Conservation (phyloP, 768 basidiomycete species). For the Hortiboletus flavorubellus region DNA sequence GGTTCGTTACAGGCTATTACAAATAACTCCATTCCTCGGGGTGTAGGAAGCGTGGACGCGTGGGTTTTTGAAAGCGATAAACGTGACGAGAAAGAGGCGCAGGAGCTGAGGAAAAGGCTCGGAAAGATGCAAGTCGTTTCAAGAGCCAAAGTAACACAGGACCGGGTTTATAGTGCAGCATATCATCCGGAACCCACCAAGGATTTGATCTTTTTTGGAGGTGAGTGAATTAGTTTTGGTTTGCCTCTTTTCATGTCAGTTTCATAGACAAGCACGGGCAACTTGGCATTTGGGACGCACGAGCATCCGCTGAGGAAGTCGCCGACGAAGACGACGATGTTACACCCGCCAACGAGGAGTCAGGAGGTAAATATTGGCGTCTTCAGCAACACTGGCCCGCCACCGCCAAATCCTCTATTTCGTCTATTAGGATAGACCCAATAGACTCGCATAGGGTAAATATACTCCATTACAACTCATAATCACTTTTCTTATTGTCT, state of each 20-base stretch:
- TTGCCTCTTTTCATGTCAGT: not conserved
- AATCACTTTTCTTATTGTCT: not conserved
- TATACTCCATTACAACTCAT: not conserved
- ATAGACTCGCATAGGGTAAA: constrained; percentile 68
- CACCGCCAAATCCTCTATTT: constrained; percentile 75
- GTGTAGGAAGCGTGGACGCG: constrained; percentile 44
- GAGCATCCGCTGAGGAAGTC: constrained; percentile 61
- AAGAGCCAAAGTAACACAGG: constrained; percentile 75
- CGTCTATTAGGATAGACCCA: constrained; percentile 74
- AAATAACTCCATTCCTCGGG: constrained; percentile 36
- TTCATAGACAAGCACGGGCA: constrained; percentile 76
- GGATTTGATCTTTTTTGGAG: constrained; percentile 86
- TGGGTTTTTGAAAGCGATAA: constrained; percentile 49
- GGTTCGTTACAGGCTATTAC: constrained; percentile 41
- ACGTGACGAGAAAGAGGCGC: constrained; percentile 46
- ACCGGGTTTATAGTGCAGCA: constrained; percentile 71
- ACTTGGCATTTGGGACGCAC: constrained; percentile 85
- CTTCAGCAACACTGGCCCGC: constrained; percentile 85
- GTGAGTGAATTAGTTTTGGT: constrained; percentile 31
- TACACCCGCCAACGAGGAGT: constrained; percentile 36
- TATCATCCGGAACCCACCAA: constrained; percentile 80
- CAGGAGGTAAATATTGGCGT: constrained; percentile 77
- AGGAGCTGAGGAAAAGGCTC: constrained; percentile 53
- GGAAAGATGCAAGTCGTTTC: constrained; percentile 60
- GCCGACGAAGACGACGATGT: constrained; percentile 62